A percentile compares a stretch with the other conserved stretches of the same genome.
Conservation (phyloP, 176 grass and related monocot species). For the Saccharum spontaneum region DNA sequence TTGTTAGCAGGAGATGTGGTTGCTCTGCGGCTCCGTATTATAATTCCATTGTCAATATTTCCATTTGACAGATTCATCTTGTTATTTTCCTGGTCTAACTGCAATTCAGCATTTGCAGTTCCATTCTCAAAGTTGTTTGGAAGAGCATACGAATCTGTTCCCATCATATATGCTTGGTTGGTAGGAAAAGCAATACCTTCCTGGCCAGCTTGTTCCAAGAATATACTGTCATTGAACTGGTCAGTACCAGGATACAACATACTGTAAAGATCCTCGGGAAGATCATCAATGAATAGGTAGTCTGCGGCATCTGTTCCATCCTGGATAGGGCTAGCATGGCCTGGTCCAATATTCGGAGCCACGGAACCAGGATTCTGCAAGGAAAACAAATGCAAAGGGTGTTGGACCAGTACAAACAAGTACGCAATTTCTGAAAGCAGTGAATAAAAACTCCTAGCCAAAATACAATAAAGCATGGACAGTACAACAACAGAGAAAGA, state of each 20-base stretch:
- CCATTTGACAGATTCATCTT: constrained; percentile 11
- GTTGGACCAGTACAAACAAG: background rate
- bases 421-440: background rate
- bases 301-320: constrained; percentile 39
- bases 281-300: constrained; percentile 53
- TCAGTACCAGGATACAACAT: constrained; percentile 51
- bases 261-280: constrained; percentile 50
- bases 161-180: background rate
- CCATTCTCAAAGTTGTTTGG: constrained; percentile 17
- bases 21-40: constrained; percentile 14
- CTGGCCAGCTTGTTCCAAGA: background rate
- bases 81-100: constrained; percentile 4
- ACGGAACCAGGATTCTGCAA: constrained; percentile 32
- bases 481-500: background rate
- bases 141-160: background rate
- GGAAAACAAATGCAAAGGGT: constrained; percentile 5
- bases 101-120: constrained; percentile 24
- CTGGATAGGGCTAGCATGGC: constrained; percentile 40
- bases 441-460: background rate
- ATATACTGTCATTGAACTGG: constrained; percentile 23
- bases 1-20: background rate
- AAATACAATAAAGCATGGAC: background rate
- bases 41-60: constrained; percentile 47
- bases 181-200: background rate
- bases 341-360: constrained; percentile 42